A percentile compares a stretch with the other conserved stretches of the same genome.
Evolutionary conservation across 352 stramenopile genomes (phyloP).

Genomic region (Peronospora belbahrii): DNA sequence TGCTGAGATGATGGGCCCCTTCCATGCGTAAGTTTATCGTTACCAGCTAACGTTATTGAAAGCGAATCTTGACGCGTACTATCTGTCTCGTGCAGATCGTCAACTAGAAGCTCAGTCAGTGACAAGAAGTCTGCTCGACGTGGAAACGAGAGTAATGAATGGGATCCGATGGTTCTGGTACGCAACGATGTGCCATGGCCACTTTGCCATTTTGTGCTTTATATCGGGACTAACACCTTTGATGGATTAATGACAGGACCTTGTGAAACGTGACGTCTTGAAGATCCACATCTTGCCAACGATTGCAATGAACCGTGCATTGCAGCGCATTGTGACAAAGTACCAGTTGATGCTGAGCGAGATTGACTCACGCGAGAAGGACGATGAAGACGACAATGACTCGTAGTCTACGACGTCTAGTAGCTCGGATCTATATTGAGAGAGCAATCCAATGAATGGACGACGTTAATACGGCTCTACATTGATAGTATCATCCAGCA

Average conservation of each 20-base stretch:
- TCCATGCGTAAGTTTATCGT: constrained; percentile 39
- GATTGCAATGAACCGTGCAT: constrained; percentile 68
- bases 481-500: no score
- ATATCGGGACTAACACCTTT: constrained; percentile 11
- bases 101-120: constrained; percentile 1
- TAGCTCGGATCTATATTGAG: no score
- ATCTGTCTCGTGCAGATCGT: constrained; percentile 11
- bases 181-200: constrained; percentile 8
- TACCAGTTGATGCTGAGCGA: constrained; percentile 80
- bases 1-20: constrained; percentile 68
- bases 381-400: constrained; percentile 15
- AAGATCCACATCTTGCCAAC: constrained; percentile 63
- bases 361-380: constrained; percentile 40
- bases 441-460: no score
- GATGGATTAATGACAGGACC: constrained; percentile 32
- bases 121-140: not conserved
- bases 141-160: constrained; percentile 13
- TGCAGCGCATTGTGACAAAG: constrained; percentile 79
- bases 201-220: constrained; percentile 2
- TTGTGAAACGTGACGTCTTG: constrained; percentile 67
- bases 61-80: not conserved
- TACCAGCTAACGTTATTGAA: not conserved
- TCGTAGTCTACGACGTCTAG: constrained; percentile 3
- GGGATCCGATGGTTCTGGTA: constrained; percentile 43
- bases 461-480: no score